A percentile compares a stretch with the other conserved stretches of the same genome.
These are phyloP conservation scores for Colletotrichum chrysophilum DNA, from an alignment of 2,329 filamentous ascomycete species.

Conservation along the genomic window DNA sequence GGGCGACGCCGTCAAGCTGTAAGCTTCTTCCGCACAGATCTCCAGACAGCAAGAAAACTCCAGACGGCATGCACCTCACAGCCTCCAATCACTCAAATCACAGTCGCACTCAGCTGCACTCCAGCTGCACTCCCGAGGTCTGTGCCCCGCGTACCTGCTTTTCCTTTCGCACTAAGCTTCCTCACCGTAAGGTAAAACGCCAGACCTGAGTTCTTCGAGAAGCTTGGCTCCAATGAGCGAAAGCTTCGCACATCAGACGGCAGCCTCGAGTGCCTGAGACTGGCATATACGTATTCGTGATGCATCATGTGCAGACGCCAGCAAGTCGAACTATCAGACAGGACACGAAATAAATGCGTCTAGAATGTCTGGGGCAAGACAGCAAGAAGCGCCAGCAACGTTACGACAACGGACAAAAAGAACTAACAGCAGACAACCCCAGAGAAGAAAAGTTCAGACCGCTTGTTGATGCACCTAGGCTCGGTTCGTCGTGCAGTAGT, in stretches of 20 bases:
- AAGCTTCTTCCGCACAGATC: slow-evolving; percentile 6
- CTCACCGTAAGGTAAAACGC: slow-evolving; percentile 1
- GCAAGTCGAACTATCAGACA: not conserved
- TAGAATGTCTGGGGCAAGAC: not conserved
- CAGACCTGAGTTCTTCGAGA: not conserved
- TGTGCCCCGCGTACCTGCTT: not conserved
- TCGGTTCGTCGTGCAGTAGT: slow-evolving; percentile 16
- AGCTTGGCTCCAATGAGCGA: not conserved
- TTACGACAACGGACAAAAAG: not conserved
- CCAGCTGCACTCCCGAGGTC: not conserved
- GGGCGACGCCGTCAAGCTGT: not conserved
- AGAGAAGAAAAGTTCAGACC: slow-evolving; percentile 3
- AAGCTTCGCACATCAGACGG: not conserved
- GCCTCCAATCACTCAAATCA: not conserved
- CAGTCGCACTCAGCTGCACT: slow-evolving; percentile 9
- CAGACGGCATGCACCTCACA: slow-evolving; percentile 11
- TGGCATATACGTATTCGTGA: not conserved
- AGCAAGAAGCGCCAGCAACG: not conserved
- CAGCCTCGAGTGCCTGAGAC: not conserved
- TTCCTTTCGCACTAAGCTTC: not conserved
- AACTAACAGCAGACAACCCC: not conserved
- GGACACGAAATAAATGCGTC: not conserved
- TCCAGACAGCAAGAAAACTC: not conserved
- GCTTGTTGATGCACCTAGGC: slow-evolving; percentile 11
- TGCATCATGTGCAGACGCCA: not conserved